Percentiles rank a stretch among this genome's conserved stretches.
Conservation (phyloP, 2,329 filamentous ascomycete species). For the Alternaria sp. region DNA sequence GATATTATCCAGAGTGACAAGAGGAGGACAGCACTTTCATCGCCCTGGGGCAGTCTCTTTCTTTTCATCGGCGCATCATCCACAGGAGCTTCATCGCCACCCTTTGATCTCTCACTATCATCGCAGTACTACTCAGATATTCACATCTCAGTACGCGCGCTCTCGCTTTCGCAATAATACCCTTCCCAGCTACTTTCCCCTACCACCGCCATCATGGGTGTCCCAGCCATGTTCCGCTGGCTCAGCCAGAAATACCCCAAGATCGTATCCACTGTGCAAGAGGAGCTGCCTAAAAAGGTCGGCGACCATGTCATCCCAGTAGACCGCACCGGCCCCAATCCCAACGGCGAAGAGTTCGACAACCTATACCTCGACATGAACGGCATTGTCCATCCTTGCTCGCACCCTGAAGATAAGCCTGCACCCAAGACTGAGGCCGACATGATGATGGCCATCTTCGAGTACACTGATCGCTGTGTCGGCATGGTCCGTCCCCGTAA, state of each 20-base stretch:
- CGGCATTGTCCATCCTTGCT: slow-evolving; percentile 98
- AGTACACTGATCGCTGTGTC: slow-evolving; percentile 97
- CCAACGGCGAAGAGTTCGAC: slow-evolving; percentile 97
- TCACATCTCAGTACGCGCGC: slow-evolving; percentile 27
- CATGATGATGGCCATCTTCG: slow-evolving; percentile 99
- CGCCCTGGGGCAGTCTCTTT: slow-evolving; percentile 20
- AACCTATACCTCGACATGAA: slow-evolving; percentile 99
- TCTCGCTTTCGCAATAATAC: slow-evolving; percentile 24
- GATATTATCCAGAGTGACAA: slow-evolving; percentile 7
- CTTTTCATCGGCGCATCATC: slow-evolving; percentile 23
- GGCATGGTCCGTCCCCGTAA: slow-evolving; percentile 98
- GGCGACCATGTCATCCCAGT: slow-evolving; percentile 87
- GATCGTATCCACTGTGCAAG: slow-evolving; percentile 90
- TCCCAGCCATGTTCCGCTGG: slow-evolving; percentile 95
- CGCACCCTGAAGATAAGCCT: slow-evolving; percentile 92
- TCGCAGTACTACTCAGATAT: slow-evolving; percentile 28
- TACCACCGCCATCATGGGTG: slow-evolving; percentile 73
- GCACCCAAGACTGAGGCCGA: slow-evolving; percentile 94
- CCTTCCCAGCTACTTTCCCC: slow-evolving; percentile 8
- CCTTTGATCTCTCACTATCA: slow-evolving; percentile 22
- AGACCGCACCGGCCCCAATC: slow-evolving; percentile 84
- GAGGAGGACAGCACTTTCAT: slow-evolving; percentile 1
- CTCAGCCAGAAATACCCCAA: slow-evolving; percentile 97
- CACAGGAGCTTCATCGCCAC: slow-evolving; percentile 21
- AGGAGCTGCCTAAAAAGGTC: slow-evolving; percentile 82